Evolutionary conservation across 2,329 filamentous ascomycete genomes (phyloP), one percentile per base, ranked within the genome.

Genomic region (Torrubiella hemipterigena): DNA sequence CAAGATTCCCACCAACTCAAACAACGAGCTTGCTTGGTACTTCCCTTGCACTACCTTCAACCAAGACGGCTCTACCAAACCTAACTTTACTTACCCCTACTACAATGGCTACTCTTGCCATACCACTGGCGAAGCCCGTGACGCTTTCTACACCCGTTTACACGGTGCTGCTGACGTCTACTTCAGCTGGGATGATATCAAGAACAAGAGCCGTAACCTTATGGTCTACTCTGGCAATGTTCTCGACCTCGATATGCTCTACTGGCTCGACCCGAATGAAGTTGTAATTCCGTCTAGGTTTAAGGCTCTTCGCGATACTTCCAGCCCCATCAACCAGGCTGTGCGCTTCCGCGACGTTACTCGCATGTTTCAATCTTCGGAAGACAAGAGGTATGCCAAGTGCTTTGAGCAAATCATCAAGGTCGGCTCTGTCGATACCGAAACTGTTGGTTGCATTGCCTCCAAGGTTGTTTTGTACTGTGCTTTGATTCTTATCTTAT

Each of bases 401-500:
- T 98, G 91, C 54, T 75, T 98, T 40, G 76, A 86, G 39, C 78
- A 98, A 48, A 93, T 93, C 41, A 85, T 94, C 69, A 93, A 89
- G 55, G 91, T 98, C 31, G 91, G 91, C 36, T 87, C 81, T 10
- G 81, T 98, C 37, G 93, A 98, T 48, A 96, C 91, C 0, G 87
- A 93, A 46, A 93, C 84, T 6, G 82, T 98, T 29, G 91, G 91
- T 12, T 98, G 91, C 60, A 98, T 98, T 52, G 91, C 91, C 3
- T 94, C 89, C 41, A 82, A 94, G 59, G 87, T 98, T 17, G 91
- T 98, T 4, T 76, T 98, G 26, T 98, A 98, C 50, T 78, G 93
- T 31, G 93, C 89, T 4, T 65, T 98, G 40, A 76, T 81, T 32
- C 83, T 98, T 55, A 98, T 98, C 58, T 60, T 98, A 37, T 77